phyloP scores from a whole-genome alignment of 2,329 filamentous ascomycete genomes.

The Neopestalotiopsis sp. region DNA sequence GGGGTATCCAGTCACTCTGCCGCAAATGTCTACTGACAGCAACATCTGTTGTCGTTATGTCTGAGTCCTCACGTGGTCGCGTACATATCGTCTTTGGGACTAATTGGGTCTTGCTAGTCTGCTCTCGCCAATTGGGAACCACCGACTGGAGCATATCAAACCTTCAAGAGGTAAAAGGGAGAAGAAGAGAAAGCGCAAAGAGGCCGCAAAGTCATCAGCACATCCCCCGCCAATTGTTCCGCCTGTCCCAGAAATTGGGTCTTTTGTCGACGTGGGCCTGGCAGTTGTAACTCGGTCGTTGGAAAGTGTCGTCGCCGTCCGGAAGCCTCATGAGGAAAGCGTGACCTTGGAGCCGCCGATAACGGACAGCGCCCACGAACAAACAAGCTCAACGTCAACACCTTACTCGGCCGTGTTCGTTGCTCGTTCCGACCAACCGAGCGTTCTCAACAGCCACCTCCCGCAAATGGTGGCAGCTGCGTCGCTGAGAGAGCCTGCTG shows the following conservation, averaged over 20 bases:
- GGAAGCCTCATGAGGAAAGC: neutral
- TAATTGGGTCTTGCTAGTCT: slow-evolving; percentile 49
- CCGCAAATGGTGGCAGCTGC: slow-evolving; percentile 59
- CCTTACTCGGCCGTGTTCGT: slow-evolving; percentile 62
- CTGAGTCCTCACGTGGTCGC: neutral
- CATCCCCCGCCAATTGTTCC: slow-evolving; percentile 28
- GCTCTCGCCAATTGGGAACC: slow-evolving; percentile 65
- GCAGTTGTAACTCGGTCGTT: slow-evolving; percentile 66
- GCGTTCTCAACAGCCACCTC: slow-evolving; percentile 64
- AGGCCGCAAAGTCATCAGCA: slow-evolving; percentile 22
- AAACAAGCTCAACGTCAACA: slow-evolving; percentile 9
- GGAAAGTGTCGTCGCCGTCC: slow-evolving; percentile 41
- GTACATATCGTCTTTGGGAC: too few species aligned
- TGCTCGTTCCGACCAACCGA: slow-evolving; percentile 59
- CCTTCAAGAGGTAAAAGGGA: slow-evolving; percentile 67
- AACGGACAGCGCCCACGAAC: neutral
- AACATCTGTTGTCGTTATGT: neutral
- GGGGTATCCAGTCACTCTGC: neutral
- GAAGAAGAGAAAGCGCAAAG: slow-evolving; percentile 56
- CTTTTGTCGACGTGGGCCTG: slow-evolving; percentile 67
- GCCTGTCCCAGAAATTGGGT: slow-evolving; percentile 56
- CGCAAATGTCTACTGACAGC: neutral
- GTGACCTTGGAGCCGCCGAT: neutral
- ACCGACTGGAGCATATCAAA: slow-evolving; percentile 58
- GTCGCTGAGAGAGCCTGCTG: slow-evolving; percentile 44